Evolutionary conservation across 140 eudicot genomes (phyloP).

Genomic region (Oenanthe javanica): DNA sequence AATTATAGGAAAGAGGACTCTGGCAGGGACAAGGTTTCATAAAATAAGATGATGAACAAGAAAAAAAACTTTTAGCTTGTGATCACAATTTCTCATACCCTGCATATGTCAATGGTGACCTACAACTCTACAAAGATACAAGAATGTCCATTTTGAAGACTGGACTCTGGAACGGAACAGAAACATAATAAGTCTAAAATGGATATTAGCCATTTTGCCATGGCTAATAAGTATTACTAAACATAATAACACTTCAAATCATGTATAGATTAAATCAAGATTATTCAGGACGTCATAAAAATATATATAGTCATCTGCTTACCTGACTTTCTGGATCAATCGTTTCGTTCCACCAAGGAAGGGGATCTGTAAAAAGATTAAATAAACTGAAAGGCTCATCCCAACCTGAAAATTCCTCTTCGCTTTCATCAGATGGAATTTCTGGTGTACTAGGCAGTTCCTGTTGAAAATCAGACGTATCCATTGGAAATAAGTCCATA

Average conservation of each 20-base stretch:
- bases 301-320: neutral
- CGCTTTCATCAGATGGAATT: conserved; percentile 61
- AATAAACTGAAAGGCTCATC: conserved; percentile 24
- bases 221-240: no score
- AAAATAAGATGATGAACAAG: neutral
- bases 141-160: neutral
- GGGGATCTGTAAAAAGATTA: conserved; percentile 40
- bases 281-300: neutral
- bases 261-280: neutral
- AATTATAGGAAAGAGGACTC: neutral
- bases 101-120: neutral
- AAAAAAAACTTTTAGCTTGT: neutral
- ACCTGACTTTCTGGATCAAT: conserved; percentile 60
- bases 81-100: neutral
- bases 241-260: conserved; percentile 1
- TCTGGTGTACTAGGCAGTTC: conserved; percentile 27
- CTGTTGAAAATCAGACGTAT: conserved; percentile 26
- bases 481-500: conserved; percentile 19
- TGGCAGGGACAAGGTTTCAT: neutral
- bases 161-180: neutral
- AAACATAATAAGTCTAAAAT: neutral
- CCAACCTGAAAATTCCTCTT: conserved; percentile 53
- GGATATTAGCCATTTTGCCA: no score
- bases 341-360: conserved; percentile 49
- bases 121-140: neutral